A percentile compares a stretch with the other conserved stretches of the same genome.
phyloP scores from a whole-genome alignment of 2,329 filamentous ascomycete genomes.

The Coleophoma eucalyptorum region DNA sequence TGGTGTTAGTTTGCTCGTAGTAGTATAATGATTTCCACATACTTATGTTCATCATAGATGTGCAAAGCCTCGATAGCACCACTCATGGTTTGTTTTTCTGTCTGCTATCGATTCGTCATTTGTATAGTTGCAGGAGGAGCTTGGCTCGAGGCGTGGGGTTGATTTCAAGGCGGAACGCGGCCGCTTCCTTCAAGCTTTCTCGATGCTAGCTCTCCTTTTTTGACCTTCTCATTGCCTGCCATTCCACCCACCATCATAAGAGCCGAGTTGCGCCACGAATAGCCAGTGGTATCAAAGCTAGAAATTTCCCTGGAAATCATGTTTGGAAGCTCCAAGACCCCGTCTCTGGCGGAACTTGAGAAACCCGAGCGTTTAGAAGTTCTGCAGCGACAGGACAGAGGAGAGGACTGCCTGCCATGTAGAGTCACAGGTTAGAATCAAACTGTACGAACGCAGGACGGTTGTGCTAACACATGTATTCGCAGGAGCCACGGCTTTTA shows the following conservation, averaged over 20 bases:
- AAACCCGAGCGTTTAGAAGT: slow-evolving; percentile 20
- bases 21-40: slow-evolving; percentile 24
- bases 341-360: slow-evolving; percentile 14
- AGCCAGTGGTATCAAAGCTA: no score
- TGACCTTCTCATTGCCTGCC: no score
- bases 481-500: slow-evolving; percentile 69
- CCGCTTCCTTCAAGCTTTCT: background rate
- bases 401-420: slow-evolving; percentile 35
- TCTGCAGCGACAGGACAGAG: slow-evolving; percentile 19
- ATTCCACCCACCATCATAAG: background rate
- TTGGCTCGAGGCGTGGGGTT: background rate
- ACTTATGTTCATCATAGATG: slow-evolving; percentile 96
- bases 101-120: slow-evolving; percentile 12
- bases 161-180: background rate
- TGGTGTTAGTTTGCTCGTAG: no score
- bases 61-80: slow-evolving; percentile 92
- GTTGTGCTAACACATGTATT: slow-evolving; percentile 2
- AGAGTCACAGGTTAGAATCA: slow-evolving; percentile 23
- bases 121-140: slow-evolving; percentile 1
- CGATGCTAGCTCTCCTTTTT: no score
- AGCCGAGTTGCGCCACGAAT: background rate
- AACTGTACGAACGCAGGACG: background rate
- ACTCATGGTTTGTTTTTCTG: slow-evolving; percentile 55
- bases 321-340: slow-evolving; percentile 1
- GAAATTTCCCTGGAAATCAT: no score